These are phyloP conservation scores for Lactifluus volemus DNA, from an alignment of 768 basidiomycete genomes.

Conservation along the genomic window DNA sequence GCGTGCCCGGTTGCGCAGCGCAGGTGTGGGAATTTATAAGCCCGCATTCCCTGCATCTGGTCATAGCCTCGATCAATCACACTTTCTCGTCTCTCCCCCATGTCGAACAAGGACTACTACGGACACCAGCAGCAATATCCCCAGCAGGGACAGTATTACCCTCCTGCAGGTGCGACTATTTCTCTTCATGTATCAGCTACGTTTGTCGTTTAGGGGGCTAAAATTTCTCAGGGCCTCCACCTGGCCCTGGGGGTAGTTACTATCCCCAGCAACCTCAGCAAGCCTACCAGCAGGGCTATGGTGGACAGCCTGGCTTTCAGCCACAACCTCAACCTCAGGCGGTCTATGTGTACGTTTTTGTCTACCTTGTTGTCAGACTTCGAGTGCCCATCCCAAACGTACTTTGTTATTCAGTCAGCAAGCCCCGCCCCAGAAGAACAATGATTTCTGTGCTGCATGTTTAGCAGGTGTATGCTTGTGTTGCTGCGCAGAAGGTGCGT, in stretches of 20 bases:
- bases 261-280: slow-evolving; percentile 70
- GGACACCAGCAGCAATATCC: slow-evolving; percentile 30
- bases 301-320: slow-evolving; percentile 37
- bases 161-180: slow-evolving; percentile 37
- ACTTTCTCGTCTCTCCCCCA: slow-evolving; percentile 10
- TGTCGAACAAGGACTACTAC: slow-evolving; percentile 74
- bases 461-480: slow-evolving; percentile 55
- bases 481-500: slow-evolving; percentile 67
- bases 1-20: not conserved
- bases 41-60: not conserved
- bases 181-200: not conserved
- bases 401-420: slow-evolving; percentile 34
- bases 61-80: not conserved
- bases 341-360: slow-evolving; percentile 62
- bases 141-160: slow-evolving; percentile 45
- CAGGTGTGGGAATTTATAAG: slow-evolving; percentile 7
- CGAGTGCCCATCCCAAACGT: slow-evolving; percentile 18
- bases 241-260: slow-evolving; percentile 52
- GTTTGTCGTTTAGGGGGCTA: slow-evolving; percentile 21
- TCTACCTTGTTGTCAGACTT: not conserved
- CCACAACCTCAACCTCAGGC: slow-evolving; percentile 70
- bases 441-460: slow-evolving; percentile 52
- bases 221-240: slow-evolving; percentile 37
- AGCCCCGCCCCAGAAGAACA: slow-evolving; percentile 35
- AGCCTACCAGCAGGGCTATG: slow-evolving; percentile 48